Evolutionary conservation across 1,284 basidiomycete genomes (phyloP).

Genomic region (Tranzscheliella williamsii): DNA sequence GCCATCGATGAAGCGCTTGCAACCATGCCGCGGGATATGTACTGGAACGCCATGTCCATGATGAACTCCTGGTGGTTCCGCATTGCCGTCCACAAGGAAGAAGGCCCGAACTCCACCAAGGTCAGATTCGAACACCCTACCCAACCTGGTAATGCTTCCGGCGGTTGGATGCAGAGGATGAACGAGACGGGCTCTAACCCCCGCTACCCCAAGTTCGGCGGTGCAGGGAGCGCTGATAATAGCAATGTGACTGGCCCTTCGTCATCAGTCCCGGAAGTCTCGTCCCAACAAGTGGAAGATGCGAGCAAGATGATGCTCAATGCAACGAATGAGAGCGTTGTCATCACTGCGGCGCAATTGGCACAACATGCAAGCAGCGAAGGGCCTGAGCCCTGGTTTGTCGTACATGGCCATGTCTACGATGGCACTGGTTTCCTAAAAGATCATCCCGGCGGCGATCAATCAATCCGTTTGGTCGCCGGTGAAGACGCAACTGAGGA

Average conservation of each 20-base stretch:
- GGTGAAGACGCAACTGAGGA: constrained; percentile 72
- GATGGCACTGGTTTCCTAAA: constrained; percentile 68
- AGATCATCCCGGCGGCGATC: constrained; percentile 70
- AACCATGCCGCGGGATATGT: constrained; percentile 67
- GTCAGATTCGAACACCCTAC: constrained; percentile 71
- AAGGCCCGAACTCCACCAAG: constrained; percentile 47
- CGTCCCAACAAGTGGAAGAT: constrained; percentile 2
- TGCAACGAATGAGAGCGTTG: constrained; percentile 59
- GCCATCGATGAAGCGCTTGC: constrained; percentile 68
- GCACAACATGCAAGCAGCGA: constrained; percentile 62
- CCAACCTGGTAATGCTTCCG: constrained; percentile 65
- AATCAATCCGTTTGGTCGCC: constrained; percentile 68
- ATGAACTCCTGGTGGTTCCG: constrained; percentile 70
- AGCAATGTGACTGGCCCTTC: not conserved
- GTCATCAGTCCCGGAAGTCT: no score
- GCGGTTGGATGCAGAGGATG: constrained; percentile 71
- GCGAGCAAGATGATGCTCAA: constrained; percentile 51
- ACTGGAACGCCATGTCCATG: constrained; percentile 66
- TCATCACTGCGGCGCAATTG: constrained; percentile 66
- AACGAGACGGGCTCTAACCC: constrained; percentile 66
- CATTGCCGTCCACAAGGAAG: constrained; percentile 65
- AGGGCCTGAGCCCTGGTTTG: constrained; percentile 68
- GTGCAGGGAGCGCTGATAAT: not conserved
- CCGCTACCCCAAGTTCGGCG: constrained; percentile 61
- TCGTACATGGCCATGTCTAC: constrained; percentile 67